Conservation (phyloP, 768 basidiomycete genomes). For the Collybia mongolica region DNA sequence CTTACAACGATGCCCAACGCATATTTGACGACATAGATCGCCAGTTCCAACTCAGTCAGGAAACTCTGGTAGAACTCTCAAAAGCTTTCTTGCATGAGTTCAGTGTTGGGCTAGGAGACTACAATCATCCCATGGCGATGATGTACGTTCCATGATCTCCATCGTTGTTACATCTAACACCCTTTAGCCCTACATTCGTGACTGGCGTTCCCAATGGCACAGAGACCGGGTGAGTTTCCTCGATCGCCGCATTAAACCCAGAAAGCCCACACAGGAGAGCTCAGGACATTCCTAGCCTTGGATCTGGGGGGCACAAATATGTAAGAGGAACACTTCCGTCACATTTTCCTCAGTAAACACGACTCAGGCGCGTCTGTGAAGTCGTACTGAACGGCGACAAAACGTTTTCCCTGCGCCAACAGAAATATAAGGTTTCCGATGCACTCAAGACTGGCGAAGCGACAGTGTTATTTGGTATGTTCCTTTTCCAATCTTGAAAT, state of each 20-base stretch:
- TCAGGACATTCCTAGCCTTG: constrained; percentile 90
- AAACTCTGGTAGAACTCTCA: constrained; percentile 67
- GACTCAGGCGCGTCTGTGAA: constrained; percentile 85
- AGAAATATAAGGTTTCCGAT: constrained; percentile 97
- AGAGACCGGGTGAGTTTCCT: constrained; percentile 76
- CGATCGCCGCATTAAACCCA: not conserved
- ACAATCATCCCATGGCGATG: constrained; percentile 89
- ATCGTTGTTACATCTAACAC: constrained; percentile 10
- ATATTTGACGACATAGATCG: constrained; percentile 65
- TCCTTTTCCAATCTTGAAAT: not conserved
- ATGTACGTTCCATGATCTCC: constrained; percentile 51
- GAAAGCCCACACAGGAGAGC: not conserved
- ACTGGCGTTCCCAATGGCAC: constrained; percentile 93
- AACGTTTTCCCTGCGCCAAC: constrained; percentile 86
- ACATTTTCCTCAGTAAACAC: constrained; percentile 8
- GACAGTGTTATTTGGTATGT: constrained; percentile 76
- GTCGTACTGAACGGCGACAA: constrained; percentile 88
- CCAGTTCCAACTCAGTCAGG: constrained; percentile 67
- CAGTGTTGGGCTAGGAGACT: constrained; percentile 64
- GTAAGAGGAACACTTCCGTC: constrained; percentile 42
- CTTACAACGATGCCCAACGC: constrained; percentile 40
- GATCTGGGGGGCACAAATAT: constrained; percentile 98
- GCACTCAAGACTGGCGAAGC: constrained; percentile 92
- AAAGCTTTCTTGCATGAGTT: constrained; percentile 82
- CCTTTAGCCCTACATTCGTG: constrained; percentile 83